Percentiles rank a stretch among this genome's conserved stretches.
phyloP scores from a whole-genome alignment of 2,329 filamentous ascomycete species.

The Fusarium bactridioides region DNA sequence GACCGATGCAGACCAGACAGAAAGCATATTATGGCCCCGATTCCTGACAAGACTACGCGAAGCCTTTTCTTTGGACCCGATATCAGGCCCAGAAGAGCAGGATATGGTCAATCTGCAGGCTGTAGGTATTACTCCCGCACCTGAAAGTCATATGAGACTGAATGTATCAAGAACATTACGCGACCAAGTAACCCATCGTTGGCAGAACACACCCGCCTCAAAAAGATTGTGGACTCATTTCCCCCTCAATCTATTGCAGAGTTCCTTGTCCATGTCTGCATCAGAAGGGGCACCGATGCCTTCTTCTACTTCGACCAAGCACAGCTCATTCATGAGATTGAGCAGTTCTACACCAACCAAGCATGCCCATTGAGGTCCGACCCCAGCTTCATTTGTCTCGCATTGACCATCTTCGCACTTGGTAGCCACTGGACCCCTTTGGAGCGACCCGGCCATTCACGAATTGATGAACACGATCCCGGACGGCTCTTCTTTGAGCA shows the following conservation, averaged over 20 bases:
- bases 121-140: neutral
- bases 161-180: neutral
- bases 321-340: neutral
- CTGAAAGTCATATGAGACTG: neutral
- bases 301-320: slow-evolving; percentile 2
- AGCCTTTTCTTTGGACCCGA: neutral
- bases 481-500: neutral
- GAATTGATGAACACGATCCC: neutral
- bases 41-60: neutral
- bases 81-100: neutral
- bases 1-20: neutral
- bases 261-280: neutral
- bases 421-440: neutral
- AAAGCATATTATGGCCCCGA: neutral
- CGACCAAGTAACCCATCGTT: neutral
- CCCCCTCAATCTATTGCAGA: neutral
- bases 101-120: neutral
- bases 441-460: neutral
- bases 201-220: neutral
- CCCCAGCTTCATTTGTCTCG: neutral
- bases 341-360: neutral
- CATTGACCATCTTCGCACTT: neutral
- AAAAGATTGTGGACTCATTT: neutral
- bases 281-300: neutral
- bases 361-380: neutral